phyloP scores from a whole-genome alignment of 2,329 filamentous ascomycete species.

The Keithomyces neogunnii region DNA sequence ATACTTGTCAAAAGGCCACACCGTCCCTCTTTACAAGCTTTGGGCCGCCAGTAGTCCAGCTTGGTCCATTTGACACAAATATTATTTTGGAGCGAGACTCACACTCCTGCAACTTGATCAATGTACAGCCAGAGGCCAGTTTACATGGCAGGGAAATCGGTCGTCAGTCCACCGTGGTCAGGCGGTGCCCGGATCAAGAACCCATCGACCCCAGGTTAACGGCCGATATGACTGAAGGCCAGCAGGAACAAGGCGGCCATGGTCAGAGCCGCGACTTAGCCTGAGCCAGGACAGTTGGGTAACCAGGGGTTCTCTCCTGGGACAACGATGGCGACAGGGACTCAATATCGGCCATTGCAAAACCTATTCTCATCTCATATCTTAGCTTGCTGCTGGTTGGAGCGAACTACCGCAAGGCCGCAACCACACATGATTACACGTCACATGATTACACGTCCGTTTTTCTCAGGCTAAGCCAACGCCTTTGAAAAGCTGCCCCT shows the following conservation, averaged over 20 bases:
- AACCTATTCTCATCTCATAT: too few relatives aligned
- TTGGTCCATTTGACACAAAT: background rate
- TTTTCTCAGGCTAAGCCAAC: too few relatives aligned
- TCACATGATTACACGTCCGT: too few relatives aligned
- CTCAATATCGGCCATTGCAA: too few relatives aligned
- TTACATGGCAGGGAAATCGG: background rate
- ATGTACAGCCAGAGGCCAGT: background rate
- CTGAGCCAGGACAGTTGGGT: background rate
- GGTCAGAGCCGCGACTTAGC: background rate
- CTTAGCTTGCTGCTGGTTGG: too few relatives aligned
- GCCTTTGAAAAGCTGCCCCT: too few relatives aligned
- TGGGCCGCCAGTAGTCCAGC: background rate
- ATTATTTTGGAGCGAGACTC: background rate
- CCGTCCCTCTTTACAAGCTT: background rate
- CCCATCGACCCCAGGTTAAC: background rate
- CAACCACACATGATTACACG: too few relatives aligned
- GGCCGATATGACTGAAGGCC: background rate
- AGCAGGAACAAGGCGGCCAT: background rate
- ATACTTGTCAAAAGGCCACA: background rate
- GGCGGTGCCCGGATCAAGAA: background rate
- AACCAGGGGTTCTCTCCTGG: too few relatives aligned
- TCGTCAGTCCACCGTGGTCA: background rate
- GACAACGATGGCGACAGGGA: too few relatives aligned
- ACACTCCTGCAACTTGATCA: background rate
- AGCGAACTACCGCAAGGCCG: too few relatives aligned